Conservation (phyloP, 768 basidiomycete genomes). For the Cystofilobasidium macerans region DNA sequence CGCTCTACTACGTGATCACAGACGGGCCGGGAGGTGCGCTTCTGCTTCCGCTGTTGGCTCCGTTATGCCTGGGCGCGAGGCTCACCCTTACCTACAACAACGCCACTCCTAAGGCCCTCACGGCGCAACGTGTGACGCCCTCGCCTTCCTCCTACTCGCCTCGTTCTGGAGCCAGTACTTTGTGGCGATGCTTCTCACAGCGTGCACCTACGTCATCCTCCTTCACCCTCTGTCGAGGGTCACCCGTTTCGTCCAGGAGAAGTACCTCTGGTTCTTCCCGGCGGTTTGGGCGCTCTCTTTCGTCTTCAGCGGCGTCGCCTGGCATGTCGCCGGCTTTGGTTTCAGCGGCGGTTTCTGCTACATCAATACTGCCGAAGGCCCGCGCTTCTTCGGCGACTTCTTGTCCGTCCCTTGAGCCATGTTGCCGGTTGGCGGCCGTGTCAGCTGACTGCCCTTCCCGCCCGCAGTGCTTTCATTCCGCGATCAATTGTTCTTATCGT, state of each 20-base stretch:
- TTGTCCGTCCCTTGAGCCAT: neutral
- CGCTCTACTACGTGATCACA: slow-evolving; percentile 15
- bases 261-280: neutral
- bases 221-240: slow-evolving; percentile 8
- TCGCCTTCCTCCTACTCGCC: slow-evolving; percentile 10
- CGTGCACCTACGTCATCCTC: slow-evolving; percentile 18
- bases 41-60: neutral
- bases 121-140: neutral
- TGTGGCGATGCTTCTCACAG: slow-evolving; percentile 4
- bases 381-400: slow-evolving; percentile 11
- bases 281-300: slow-evolving; percentile 8
- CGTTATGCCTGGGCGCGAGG: neutral
- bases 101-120: neutral
- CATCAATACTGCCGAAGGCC: neutral
- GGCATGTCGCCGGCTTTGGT: slow-evolving; percentile 13
- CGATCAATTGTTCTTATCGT: slow-evolving; percentile 16
- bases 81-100: neutral
- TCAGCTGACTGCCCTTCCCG: too few relatives aligned
- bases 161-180: slow-evolving; percentile 22
- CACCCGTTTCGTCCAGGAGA: slow-evolving; percentile 3
- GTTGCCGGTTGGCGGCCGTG: neutral
- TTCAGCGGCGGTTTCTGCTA: slow-evolving; percentile 20
- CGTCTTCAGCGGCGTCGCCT: slow-evolving; percentile 10
- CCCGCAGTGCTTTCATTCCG: neutral
- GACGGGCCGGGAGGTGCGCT: neutral